phyloP scores from a whole-genome alignment of 2,329 filamentous ascomycete genomes.

The Microcyclospora tardicrescens region DNA sequence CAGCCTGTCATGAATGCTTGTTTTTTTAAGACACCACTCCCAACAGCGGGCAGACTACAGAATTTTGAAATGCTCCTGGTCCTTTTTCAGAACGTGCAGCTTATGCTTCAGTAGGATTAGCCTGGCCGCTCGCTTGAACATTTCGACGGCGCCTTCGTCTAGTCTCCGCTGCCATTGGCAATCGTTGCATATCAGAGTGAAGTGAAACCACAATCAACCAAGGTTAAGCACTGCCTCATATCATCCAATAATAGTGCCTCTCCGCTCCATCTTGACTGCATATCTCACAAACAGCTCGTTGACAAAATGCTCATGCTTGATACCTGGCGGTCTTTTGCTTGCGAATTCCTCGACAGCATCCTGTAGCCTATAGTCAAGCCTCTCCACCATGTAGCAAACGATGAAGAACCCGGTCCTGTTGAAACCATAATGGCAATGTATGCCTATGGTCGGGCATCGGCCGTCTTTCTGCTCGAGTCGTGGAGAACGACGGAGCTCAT shows the following conservation, averaged over 20 bases:
- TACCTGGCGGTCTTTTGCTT: conserved; percentile 60
- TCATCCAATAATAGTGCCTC: conserved; percentile 7
- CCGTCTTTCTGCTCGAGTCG: conserved; percentile 16
- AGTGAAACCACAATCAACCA: no score
- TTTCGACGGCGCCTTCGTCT: no score
- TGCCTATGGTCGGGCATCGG: conserved; percentile 45
- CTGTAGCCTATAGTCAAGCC: conserved; percentile 55
- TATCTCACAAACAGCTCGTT: conserved; percentile 75
- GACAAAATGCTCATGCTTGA: conserved; percentile 79
- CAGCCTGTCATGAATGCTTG: no score
- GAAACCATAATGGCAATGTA: conserved; percentile 94
- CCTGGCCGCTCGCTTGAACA: no score
- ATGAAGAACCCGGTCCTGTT: conserved; percentile 83
- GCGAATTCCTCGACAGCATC: conserved; percentile 72
- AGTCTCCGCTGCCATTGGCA: no score
- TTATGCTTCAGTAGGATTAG: no score
- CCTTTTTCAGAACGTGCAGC: no score
- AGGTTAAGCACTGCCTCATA: background rate
- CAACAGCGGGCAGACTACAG: no score
- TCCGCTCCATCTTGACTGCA: conserved; percentile 22
- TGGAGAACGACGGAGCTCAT: conserved; percentile 25
- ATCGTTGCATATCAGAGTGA: no score
- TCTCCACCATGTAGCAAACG: conserved; percentile 79
- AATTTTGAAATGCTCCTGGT: no score
- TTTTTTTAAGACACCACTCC: no score